Conservation (phyloP, 2,329 filamentous ascomycete genomes). For the Ophiostoma populinum region DNA sequence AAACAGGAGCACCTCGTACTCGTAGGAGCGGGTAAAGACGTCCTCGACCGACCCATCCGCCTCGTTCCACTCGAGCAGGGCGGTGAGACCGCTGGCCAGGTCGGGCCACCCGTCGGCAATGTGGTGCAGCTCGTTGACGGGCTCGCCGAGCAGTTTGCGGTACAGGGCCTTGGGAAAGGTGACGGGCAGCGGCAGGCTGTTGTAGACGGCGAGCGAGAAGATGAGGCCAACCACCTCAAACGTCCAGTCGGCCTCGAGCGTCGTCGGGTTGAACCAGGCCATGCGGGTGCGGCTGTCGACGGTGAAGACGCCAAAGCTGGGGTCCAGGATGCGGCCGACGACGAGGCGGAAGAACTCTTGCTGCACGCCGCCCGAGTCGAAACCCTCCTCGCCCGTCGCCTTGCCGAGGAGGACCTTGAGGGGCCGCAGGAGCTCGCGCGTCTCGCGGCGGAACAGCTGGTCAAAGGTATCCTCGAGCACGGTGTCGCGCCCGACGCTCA, state of each 20-base stretch:
- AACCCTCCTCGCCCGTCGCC: conserved; percentile 67
- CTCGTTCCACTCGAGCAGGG: conserved; percentile 60
- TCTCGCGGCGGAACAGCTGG: conserved; percentile 76
- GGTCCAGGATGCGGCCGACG: conserved; percentile 62
- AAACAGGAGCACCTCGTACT: conserved; percentile 53
- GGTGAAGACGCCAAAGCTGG: conserved; percentile 64
- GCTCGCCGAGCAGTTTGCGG: conserved; percentile 53
- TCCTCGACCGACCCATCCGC: conserved; percentile 62
- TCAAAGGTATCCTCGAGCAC: conserved; percentile 62
- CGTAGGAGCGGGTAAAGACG: conserved; percentile 68
- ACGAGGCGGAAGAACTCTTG: conserved; percentile 88
- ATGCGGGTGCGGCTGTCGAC: conserved; percentile 60
- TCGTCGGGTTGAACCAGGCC: conserved; percentile 76
- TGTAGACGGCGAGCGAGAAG: conserved; percentile 82
- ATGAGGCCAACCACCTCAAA: conserved; percentile 78
- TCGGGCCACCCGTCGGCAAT: conserved; percentile 81
- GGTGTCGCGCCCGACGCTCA: conserved; percentile 49
- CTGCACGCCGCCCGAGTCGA: conserved; percentile 88
- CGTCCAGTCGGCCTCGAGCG: conserved; percentile 70
- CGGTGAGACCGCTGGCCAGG: conserved; percentile 55
- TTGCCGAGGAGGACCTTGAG: conserved; percentile 78
- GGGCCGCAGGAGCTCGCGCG: conserved; percentile 65
- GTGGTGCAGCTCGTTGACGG: conserved; percentile 53
- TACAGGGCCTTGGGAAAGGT: conserved; percentile 81
- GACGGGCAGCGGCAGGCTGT: conserved; percentile 77